Conservation (phyloP, 1,139 yeast species). For the Protomyces gravidus region DNA sequence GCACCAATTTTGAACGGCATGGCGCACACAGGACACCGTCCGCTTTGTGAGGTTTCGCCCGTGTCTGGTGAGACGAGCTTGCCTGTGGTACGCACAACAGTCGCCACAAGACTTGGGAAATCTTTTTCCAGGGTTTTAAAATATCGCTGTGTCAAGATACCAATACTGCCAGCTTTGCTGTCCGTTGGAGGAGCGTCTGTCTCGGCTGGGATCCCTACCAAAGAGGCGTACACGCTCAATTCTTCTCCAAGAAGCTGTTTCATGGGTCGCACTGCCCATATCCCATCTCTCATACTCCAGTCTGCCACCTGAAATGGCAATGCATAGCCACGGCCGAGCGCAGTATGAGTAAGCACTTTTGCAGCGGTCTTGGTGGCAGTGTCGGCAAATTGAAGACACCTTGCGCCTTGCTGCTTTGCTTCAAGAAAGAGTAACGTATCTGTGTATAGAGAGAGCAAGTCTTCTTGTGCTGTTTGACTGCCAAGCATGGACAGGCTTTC, state of each 20-base stretch:
- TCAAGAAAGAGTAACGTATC: conserved; percentile 49
- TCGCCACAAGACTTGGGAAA: conserved; percentile 86
- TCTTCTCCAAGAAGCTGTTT: conserved; percentile 8
- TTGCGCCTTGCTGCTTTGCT: conserved; percentile 49
- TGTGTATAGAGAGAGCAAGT: conserved; percentile 51
- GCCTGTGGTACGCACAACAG: conserved; percentile 85
- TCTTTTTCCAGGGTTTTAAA: conserved; percentile 70
- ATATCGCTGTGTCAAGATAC: conserved; percentile 71
- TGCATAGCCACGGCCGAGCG: conserved; percentile 82
- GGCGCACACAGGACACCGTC: conserved; percentile 45
- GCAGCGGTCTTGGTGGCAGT: conserved; percentile 82
- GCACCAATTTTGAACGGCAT: conserved; percentile 47
- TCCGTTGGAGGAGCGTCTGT: too few species aligned
- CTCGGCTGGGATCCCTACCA: background rate
- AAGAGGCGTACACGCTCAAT: background rate
- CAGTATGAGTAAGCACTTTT: conserved; percentile 68
- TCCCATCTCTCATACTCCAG: conserved; percentile 45
- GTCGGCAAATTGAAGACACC: conserved; percentile 65
- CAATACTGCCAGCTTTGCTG: conserved; percentile 49
- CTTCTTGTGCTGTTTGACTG: conserved; percentile 39
- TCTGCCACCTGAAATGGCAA: conserved; percentile 49
- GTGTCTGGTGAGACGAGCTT: conserved; percentile 55
- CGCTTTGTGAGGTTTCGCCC: conserved; percentile 27
- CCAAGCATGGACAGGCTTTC: background rate
- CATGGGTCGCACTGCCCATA: conserved; percentile 40